Conservation (phyloP, 2,329 filamentous ascomycete genomes). For the Aspergillus sp. region DNA sequence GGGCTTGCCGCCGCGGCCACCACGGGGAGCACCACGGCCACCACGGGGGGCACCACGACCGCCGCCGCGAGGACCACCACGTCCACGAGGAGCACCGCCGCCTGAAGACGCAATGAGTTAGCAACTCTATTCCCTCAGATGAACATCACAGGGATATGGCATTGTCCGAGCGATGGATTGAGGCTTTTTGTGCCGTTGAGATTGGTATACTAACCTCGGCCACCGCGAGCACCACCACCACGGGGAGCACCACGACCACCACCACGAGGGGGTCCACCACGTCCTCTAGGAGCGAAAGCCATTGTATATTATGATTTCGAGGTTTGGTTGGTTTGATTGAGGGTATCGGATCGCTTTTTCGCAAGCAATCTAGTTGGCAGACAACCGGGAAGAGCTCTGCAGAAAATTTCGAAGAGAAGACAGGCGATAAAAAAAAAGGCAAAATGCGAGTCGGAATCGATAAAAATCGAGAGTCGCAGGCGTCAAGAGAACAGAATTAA, state of each 20-base stretch:
- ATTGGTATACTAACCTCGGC: conserved; percentile 24
- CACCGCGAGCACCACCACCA: conserved; percentile 30
- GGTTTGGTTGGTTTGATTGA: conserved; percentile 5
- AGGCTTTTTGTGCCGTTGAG: conserved; percentile 5
- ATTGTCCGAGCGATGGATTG: neutral
- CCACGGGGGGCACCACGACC: conserved; percentile 7
- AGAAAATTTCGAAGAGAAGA: conserved; percentile 5
- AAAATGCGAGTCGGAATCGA: conserved; percentile 5
- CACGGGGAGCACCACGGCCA: conserved; percentile 51
- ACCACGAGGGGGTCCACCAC: conserved; percentile 40
- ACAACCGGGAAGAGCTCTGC: conserved; percentile 11
- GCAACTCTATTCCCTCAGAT: conserved; percentile 6
- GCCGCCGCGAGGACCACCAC: conserved; percentile 57
- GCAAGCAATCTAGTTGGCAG: conserved; percentile 5
- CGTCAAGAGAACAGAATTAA: conserved; percentile 12
- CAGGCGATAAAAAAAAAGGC: neutral
- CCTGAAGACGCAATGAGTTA: conserved; percentile 20
- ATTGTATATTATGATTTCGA: conserved; percentile 20
- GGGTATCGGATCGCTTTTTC: conserved; percentile 5
- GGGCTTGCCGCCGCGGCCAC: conserved; percentile 51
- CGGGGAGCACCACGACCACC: conserved; percentile 39
- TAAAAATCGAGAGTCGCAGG: conserved; percentile 7
- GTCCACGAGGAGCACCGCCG: conserved; percentile 46
- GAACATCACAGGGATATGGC: conserved; percentile 3
- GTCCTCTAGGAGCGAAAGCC: conserved; percentile 27